Percentiles rank a stretch among this genome's conserved stretches.
These are phyloP conservation scores for Globisporangium nagaii DNA, from an alignment of 352 stramenopile species.

Conservation along the genomic window DNA sequence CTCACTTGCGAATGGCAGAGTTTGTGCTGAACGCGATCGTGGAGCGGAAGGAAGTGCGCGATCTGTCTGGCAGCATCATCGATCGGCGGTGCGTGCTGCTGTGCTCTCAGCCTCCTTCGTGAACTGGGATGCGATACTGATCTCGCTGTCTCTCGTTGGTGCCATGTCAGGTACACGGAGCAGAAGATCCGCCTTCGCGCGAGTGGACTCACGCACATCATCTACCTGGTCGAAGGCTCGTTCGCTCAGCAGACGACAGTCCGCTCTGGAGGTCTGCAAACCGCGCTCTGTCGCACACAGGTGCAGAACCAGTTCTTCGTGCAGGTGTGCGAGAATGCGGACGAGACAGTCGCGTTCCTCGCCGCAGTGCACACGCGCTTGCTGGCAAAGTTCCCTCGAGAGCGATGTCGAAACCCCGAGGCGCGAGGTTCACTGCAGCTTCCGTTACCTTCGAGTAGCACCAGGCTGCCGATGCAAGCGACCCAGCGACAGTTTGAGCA, in stretches of 20 bases:
- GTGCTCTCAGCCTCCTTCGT: not conserved
- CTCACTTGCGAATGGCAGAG: too few species aligned
- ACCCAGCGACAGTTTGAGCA: slow-evolving; percentile 12
- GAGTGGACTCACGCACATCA: slow-evolving; percentile 66
- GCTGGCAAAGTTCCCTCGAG: slow-evolving; percentile 43
- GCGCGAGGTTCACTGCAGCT: not conserved
- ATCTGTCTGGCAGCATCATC: slow-evolving; percentile 80
- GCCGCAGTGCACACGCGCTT: slow-evolving; percentile 56
- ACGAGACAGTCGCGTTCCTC: slow-evolving; percentile 77
- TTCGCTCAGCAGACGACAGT: slow-evolving; percentile 68
- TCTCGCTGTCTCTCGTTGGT: not conserved
- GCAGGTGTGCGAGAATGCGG: slow-evolving; percentile 63
- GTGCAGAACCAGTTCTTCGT: slow-evolving; percentile 84
- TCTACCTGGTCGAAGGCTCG: slow-evolving; percentile 84
- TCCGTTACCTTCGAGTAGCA: not conserved
- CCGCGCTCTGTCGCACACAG: slow-evolving; percentile 71
- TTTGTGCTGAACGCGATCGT: slow-evolving; percentile 83
- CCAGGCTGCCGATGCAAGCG: slow-evolving; percentile 5
- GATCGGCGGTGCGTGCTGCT: slow-evolving; percentile 20
- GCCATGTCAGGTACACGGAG: slow-evolving; percentile 47
- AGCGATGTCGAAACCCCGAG: slow-evolving; percentile 31
- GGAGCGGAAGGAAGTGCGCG: slow-evolving; percentile 75
- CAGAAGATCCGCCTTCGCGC: slow-evolving; percentile 67
- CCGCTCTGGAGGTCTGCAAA: slow-evolving; percentile 49
- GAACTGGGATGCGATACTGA: not conserved